Evolutionary conservation across 495 filamentous ascomycete genomes (phyloP), one percentile per base, ranked within the genome.

Genomic region (Aspergillus mulundensis): DNA sequence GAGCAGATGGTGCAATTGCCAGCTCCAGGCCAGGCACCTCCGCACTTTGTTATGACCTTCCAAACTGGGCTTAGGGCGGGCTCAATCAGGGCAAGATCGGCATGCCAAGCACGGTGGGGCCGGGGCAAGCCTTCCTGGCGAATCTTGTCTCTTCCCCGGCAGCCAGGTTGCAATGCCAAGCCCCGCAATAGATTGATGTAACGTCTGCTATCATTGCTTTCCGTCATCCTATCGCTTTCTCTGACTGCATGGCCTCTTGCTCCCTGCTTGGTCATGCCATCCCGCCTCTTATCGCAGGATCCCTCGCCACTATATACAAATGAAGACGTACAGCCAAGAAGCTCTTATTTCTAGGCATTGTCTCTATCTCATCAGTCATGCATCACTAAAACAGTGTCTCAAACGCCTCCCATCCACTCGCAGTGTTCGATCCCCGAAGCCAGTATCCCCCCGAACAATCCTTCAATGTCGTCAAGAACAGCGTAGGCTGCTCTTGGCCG

Each of bases 101-200:
- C 46, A 7, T 36, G 32, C 32, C 32, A 36, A 36, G 32, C 39
- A 51, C 32, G 24, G 30, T 20, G 16, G 23, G 50, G 43, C 36
- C 23, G 28, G n/a, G 41, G 44, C 34, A 40, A 39, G 53, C 43
- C n/a, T 46, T 46, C 42, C 44, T 20, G 43, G 43, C 18, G 21
- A 53, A 42, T 30, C 38, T 24, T 34, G 19, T 50, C 19, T 8
- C 65, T 65, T 60, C 57, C 15, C 4, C n/a, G 14, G 15, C n/a
- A 3, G 3, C 15, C 5, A 40, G 68, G 60, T 67, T 67, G 56
- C 68, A 68, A 56, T 59, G 68, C 68, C 64, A 68, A 67, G 66
- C 7, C 20, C 3, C 43, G 2, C 12, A 2, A 28, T 46, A 46
- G 43, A 24, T n/a, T 16, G 21, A 46, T 46, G 43, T 46, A 46